A percentile compares a stretch with the other conserved stretches of the same genome.
Conservation (phyloP, 495 filamentous ascomycete species). For the Penicillium flavigenum region DNA sequence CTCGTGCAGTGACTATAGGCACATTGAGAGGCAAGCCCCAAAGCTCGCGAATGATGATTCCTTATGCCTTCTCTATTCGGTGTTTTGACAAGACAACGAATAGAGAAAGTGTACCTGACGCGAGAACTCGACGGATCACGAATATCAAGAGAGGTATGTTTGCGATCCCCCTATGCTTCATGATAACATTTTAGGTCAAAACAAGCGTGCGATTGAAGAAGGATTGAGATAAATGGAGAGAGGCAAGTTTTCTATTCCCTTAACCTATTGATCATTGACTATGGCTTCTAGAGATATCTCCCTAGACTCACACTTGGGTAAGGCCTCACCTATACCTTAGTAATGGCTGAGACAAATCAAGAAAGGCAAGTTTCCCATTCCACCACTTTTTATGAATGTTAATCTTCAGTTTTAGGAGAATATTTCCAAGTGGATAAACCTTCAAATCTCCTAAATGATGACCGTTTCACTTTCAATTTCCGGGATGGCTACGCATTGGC, state of each 20-base stretch:
- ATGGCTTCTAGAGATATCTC: background rate
- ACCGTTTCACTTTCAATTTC: background rate
- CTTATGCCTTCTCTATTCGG: background rate
- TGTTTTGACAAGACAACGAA: background rate
- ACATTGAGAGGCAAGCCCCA: background rate
- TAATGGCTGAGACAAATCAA: background rate
- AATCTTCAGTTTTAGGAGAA: background rate
- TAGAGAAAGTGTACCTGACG: background rate
- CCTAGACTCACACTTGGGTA: background rate
- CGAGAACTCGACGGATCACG: background rate
- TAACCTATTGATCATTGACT: too few relatives aligned
- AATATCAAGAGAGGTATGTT: background rate
- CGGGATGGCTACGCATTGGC: background rate
- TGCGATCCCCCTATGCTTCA: background rate
- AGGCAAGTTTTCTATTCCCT: background rate
- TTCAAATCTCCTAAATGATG: background rate
- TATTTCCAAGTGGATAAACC: background rate
- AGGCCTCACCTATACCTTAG: background rate
- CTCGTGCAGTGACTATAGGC: background rate
- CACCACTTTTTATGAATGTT: background rate
- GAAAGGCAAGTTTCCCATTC: background rate
- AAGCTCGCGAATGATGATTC: background rate
- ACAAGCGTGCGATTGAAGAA: background rate
- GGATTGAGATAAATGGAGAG: background rate
- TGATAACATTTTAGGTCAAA: background rate